Evolutionary conservation across 208 protist species (phyloP), one percentile per base, ranked within the genome.

Genomic region (Crithidia thermophila): DNA sequence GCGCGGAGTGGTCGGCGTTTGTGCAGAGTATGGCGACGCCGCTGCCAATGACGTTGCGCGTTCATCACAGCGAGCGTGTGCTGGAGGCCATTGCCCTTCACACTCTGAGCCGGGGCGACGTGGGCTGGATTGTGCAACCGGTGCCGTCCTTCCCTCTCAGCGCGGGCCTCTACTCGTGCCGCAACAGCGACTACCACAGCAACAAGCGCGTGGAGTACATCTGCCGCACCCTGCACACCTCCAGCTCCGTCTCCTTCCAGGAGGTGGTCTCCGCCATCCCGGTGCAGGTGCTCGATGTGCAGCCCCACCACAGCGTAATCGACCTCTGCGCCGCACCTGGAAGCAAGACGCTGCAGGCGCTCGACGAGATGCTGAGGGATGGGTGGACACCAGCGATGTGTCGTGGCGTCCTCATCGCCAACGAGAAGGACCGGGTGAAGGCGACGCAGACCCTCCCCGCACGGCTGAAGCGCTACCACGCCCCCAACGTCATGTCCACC

Each of bases 261-360:
- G 89, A 97, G 67, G 81, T 88, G 55, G 92, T 97, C 42, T 97
- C 92, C 20, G 78, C 87, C 27, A 63, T 97, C 25, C 92, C 92
- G 5, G 89, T 94, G 33, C 53, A 84, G 9, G 89, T 88, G 39
- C 83, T 94, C 7, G 84, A 87, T 42, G 74, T 88, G 47, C 75
- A 87, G 58, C 87, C 90, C 28, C 74, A 94, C 39, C 88, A 95
- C 75, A 69, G 65, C 28, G 87, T 97, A 46, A 72, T 98, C 4
- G 94, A 98, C 66, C 78, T 97, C 70, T 98, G 94, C 76, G 90
- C 91, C 11, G 94, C 94, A 16, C 94, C 94, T n/a, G 94, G 91
- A 11, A 96, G 90, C 60, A 98, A 98, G 62, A 91, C 91, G 25
- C 71, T 98, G 50, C 94, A 98, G 75, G 67, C 79, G 18, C 77